These are phyloP conservation scores for Sideroxylon spinosum DNA, from an alignment of 179 eudicot species.

Conservation along the genomic window DNA sequence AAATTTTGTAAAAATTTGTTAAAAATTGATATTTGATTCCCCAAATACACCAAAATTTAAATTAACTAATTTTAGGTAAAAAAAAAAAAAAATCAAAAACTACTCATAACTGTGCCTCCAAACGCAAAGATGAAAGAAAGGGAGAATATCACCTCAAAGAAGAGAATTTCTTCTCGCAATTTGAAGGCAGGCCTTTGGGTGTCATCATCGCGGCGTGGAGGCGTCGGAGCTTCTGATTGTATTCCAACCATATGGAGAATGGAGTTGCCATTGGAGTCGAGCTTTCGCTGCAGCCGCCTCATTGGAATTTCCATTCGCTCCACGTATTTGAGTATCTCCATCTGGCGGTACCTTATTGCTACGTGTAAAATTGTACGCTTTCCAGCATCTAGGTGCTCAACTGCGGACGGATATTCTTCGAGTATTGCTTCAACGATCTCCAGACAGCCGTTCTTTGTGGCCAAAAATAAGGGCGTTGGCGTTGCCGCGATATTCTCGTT, in stretches of 20 bases:
- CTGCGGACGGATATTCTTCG: constrained; percentile 11
- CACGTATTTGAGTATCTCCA: constrained; percentile 16
- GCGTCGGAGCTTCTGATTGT: background rate
- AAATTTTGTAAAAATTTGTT: too few relatives aligned
- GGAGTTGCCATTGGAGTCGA: constrained; percentile 10
- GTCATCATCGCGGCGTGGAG: background rate
- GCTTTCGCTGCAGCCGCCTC: constrained; percentile 16
- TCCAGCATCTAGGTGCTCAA: constrained; percentile 19
- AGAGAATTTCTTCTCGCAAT: constrained; percentile 15
- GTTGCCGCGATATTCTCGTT: background rate
- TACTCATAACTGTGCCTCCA: too few relatives aligned
- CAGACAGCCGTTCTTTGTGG: constrained; percentile 17
- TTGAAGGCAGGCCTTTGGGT: constrained; percentile 13
- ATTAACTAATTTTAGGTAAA: too few relatives aligned
- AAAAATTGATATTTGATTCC: too few relatives aligned
- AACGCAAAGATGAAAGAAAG: too few relatives aligned
- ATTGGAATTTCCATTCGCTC: background rate
- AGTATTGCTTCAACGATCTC: constrained; percentile 22
- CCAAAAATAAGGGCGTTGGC: constrained; percentile 15
- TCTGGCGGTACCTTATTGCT: constrained; percentile 18
- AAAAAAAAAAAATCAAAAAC: too few relatives aligned
- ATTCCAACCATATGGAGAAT: constrained; percentile 22
- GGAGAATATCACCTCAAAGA: too few relatives aligned
- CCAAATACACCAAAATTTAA: too few relatives aligned
- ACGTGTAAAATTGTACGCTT: constrained; percentile 17